phyloP scores from a whole-genome alignment of 371 early-diverging fungal species.

The Rhizopus sp. region DNA sequence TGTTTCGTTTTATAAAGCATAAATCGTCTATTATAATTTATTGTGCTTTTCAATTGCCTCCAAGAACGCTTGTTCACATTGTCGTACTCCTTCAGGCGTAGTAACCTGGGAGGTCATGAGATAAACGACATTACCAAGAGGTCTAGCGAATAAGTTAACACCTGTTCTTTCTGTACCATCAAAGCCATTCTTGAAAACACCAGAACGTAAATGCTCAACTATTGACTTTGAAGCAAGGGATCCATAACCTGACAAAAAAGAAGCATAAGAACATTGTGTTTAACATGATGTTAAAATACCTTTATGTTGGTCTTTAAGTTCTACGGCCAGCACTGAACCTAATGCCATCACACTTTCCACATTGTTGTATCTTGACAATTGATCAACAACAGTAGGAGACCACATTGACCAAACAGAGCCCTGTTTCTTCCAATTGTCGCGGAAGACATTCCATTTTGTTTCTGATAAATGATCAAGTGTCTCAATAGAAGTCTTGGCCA shows the following conservation, averaged over 20 bases:
- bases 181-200: conserved; percentile 33
- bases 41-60: conserved; percentile 20
- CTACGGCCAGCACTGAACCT: conserved; percentile 75
- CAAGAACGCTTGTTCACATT: conserved; percentile 56
- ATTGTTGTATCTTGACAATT: conserved; percentile 52
- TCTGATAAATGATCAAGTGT: conserved; percentile 49
- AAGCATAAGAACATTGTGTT: neutral
- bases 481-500: conserved; percentile 66
- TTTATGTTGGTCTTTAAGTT: conserved; percentile 56
- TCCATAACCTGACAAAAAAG: conserved; percentile 53
- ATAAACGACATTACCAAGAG: conserved; percentile 80
- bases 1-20: too few relatives aligned
- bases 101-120: conserved; percentile 72
- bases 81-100: conserved; percentile 48
- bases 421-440: conserved; percentile 43
- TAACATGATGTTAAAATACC: conserved; percentile 16
- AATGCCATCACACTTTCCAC: conserved; percentile 76
- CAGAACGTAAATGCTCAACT: conserved; percentile 49
- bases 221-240: conserved; percentile 53
- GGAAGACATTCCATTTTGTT: conserved; percentile 33
- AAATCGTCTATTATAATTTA: neutral
- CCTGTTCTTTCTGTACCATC: conserved; percentile 34
- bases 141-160: conserved; percentile 63
- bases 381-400: conserved; percentile 49
- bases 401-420: conserved; percentile 59